phyloP scores from a whole-genome alignment of 208 protist species.

The Trypanosoma vivax region DNA sequence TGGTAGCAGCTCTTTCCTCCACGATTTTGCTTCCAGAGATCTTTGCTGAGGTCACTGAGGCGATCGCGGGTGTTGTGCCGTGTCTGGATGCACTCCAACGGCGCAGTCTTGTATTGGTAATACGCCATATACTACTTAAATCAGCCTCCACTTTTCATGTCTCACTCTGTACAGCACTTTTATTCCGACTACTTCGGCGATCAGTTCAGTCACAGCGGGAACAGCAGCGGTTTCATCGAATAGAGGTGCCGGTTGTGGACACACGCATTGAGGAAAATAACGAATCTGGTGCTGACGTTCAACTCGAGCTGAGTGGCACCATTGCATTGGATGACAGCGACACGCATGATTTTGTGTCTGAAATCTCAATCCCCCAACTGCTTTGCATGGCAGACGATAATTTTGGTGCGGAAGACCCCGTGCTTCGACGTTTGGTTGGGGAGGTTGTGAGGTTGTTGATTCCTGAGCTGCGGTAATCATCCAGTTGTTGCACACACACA shows the following conservation, averaged over 20 bases:
- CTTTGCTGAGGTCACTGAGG: constrained; percentile 33
- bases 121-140: constrained; percentile 32
- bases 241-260: background rate
- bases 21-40: constrained; percentile 12
- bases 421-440: constrained; percentile 1
- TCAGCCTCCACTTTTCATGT: constrained; percentile 4
- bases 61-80: constrained; percentile 36
- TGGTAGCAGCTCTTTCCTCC: constrained; percentile 14
- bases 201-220: background rate
- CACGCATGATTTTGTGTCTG: constrained; percentile 6
- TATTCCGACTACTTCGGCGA: constrained; percentile 9
- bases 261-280: too few relatives aligned
- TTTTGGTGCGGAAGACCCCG: constrained; percentile 13
- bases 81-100: constrained; percentile 51
- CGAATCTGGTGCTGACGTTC: background rate
- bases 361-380: constrained; percentile 11
- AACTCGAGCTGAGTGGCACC: background rate
- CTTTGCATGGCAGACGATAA: constrained; percentile 10
- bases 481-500: background rate
- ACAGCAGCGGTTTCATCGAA: background rate
- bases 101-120: constrained; percentile 32
- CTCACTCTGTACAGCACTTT: constrained; percentile 11
- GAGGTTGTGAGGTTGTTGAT: constrained; percentile 5
- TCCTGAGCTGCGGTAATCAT: background rate
- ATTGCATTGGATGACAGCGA: constrained; percentile 8